These are phyloP conservation scores for Atkinsonella texensis DNA, from an alignment of 2,329 filamentous ascomycete species.

Conservation along the genomic window DNA sequence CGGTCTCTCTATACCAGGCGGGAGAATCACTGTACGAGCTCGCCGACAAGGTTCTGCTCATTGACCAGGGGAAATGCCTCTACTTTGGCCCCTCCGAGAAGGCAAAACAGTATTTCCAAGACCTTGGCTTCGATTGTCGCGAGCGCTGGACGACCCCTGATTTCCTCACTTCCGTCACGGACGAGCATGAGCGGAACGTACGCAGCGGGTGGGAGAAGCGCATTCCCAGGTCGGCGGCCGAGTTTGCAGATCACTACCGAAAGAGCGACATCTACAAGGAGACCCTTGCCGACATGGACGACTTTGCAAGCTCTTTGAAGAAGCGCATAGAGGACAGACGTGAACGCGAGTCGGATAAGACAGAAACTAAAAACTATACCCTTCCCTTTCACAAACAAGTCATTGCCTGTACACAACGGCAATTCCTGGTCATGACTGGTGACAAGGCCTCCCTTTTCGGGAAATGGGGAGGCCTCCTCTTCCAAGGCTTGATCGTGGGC, in stretches of 20 bases:
- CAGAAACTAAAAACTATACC: conserved; percentile 60
- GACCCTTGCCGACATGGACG: conserved; percentile 48
- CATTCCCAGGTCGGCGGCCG: conserved; percentile 56
- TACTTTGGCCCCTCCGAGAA: conserved; percentile 54
- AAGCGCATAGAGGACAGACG: conserved; percentile 26
- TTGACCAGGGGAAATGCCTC: conserved; percentile 58
- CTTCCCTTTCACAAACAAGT: conserved; percentile 67
- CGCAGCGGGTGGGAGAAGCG: conserved; percentile 51
- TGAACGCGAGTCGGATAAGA: conserved; percentile 54
- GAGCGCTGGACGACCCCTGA: conserved; percentile 60
- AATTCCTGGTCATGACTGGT: conserved; percentile 69
- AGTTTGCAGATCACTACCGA: conserved; percentile 54
- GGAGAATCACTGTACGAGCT: conserved; percentile 53
- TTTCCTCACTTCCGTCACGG: conserved; percentile 68
- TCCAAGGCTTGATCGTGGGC: conserved; percentile 64
- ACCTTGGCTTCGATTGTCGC: conserved; percentile 62
- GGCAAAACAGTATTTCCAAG: conserved; percentile 56
- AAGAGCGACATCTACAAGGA: conserved; percentile 47
- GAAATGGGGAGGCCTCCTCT: conserved; percentile 68
- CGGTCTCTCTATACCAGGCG: conserved; percentile 61
- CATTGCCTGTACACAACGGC: conserved; percentile 54
- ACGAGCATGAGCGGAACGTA: conserved; percentile 59
- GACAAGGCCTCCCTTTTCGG: conserved; percentile 66
- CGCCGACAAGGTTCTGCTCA: conserved; percentile 68
- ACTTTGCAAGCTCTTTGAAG: conserved; percentile 52